These are phyloP conservation scores for Zizania palustris DNA, from an alignment of 202 grass and related monocot species.

Conservation along the genomic window DNA sequence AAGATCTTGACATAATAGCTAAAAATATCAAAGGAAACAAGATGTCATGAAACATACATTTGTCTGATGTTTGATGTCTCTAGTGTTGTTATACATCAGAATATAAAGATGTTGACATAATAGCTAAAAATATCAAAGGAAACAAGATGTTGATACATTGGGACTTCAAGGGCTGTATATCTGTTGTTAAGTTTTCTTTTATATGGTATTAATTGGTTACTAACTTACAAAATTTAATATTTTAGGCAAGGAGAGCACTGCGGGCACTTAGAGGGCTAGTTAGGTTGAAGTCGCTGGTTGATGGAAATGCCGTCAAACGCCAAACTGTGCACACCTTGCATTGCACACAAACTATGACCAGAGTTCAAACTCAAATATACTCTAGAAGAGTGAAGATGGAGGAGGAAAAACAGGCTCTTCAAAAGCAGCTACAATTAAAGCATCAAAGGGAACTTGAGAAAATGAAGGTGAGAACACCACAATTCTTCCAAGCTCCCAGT, in stretches of 20 bases:
- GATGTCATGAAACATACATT: constrained; percentile 27
- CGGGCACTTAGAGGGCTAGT: constrained; percentile 74
- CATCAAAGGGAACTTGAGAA: constrained; percentile 67
- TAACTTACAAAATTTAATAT: constrained; percentile 29
- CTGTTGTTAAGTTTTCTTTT: background rate
- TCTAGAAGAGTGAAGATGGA: constrained; percentile 79
- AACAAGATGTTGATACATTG: background rate
- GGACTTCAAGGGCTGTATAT: background rate
- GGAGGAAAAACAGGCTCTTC: constrained; percentile 80
- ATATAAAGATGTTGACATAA: constrained; percentile 27
- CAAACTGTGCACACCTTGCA: constrained; percentile 75
- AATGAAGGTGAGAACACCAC: constrained; percentile 60
- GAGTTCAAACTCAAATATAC: constrained; percentile 77
- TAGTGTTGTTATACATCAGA: constrained; percentile 10
- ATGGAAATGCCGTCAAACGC: constrained; percentile 74
- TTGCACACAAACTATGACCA: constrained; percentile 70
- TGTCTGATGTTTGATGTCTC: constrained; percentile 42
- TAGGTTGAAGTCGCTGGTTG: constrained; percentile 72
- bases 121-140: constrained; percentile 2
- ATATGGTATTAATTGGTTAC: background rate
- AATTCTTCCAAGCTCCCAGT: constrained; percentile 28
- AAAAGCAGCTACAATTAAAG: constrained; percentile 78
- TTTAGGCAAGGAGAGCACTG: constrained; percentile 83
- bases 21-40: background rate
- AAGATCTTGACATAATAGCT: constrained; percentile 27